Evolutionary conservation across 805 yeast species (phyloP).

Genomic region (Lipomyces anomalus): DNA sequence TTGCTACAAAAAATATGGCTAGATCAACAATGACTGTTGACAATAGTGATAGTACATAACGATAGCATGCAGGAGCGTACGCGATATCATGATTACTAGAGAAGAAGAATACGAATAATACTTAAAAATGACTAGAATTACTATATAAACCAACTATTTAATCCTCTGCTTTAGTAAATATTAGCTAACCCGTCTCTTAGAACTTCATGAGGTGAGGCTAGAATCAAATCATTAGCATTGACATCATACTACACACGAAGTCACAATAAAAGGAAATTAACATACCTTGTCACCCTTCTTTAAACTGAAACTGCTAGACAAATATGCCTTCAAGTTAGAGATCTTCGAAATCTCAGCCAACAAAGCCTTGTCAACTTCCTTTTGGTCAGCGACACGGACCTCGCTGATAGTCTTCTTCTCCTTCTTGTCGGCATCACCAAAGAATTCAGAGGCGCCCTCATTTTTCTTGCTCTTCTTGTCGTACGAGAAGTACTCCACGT

Average conservation of each 20-base stretch:
- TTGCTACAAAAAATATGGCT: no score
- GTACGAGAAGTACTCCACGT: conserved; percentile 93
- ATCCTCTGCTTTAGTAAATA: background rate
- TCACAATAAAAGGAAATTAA: no score
- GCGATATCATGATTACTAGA: no score
- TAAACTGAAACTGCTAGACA: conserved; percentile 91
- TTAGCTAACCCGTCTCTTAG: conserved; percentile 41
- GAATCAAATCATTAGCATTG: no score
- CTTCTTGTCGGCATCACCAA: conserved; percentile 63
- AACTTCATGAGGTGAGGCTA: conserved; percentile 97
- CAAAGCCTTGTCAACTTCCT: conserved; percentile 86
- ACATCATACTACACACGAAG: conserved; percentile 26
- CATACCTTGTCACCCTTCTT: conserved; percentile 97
- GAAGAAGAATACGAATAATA: no score
- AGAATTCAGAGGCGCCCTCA: conserved; percentile 90
- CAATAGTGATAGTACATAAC: no score
- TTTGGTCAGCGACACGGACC: conserved; percentile 95
- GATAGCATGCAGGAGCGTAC: no score
- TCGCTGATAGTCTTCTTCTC: conserved; percentile 85
- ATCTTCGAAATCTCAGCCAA: conserved; percentile 94
- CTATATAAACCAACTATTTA: background rate
- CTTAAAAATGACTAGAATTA: background rate
- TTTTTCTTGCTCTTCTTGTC: conserved; percentile 78
- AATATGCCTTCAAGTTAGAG: conserved; percentile 94
- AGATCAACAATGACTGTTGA: no score